A percentile compares a stretch with the other conserved stretches of the same genome.
These are phyloP conservation scores for Kickxella alabastrina DNA, from an alignment of 192 early-diverging fungal genomes.

Conservation along the genomic window DNA sequence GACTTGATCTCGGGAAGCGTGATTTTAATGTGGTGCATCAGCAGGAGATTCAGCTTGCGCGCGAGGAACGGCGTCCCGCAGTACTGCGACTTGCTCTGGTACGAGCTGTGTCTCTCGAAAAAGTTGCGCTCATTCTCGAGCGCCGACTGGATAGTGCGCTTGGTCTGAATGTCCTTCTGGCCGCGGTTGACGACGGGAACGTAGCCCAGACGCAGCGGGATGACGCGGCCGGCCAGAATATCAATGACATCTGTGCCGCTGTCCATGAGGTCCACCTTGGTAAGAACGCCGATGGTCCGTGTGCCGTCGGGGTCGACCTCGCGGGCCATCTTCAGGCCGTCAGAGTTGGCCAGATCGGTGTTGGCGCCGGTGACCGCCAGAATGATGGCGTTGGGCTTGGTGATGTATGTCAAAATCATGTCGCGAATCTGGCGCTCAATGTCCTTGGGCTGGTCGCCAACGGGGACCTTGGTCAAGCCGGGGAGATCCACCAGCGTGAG, in stretches of 20 bases:
- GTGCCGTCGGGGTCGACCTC: constrained; percentile 99
- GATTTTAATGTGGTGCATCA: constrained; percentile 99
- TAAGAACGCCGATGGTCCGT: constrained; percentile 98
- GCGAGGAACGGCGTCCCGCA: constrained; percentile 99
- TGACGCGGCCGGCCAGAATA: constrained; percentile 93
- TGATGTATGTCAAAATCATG: constrained; percentile 97
- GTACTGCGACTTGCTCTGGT: constrained; percentile 94
- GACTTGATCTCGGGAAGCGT: constrained; percentile 99
- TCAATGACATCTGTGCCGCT: constrained; percentile 99
- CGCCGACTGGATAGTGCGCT: constrained; percentile 82
- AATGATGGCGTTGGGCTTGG: constrained; percentile 97
- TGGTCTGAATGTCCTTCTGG: constrained; percentile 94
- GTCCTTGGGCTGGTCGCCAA: constrained; percentile 98
- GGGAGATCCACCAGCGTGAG: constrained; percentile 98
- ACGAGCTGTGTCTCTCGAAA: constrained; percentile 94
- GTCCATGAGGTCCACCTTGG: constrained; percentile 99
- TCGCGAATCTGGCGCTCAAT: constrained; percentile 98
- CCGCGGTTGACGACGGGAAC: constrained; percentile 99
- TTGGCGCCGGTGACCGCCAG: constrained; percentile 97
- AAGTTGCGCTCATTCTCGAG: constrained; percentile 87
- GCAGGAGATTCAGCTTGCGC: constrained; percentile 95
- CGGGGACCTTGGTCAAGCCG: constrained; percentile 98
- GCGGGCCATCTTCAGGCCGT: constrained; percentile 96
- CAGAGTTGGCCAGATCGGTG: constrained; percentile 98
- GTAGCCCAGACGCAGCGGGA: constrained; percentile 95